Evolutionary conservation across 805 yeast species (phyloP).

Genomic region (Ogataea trehaloabstinens): DNA sequence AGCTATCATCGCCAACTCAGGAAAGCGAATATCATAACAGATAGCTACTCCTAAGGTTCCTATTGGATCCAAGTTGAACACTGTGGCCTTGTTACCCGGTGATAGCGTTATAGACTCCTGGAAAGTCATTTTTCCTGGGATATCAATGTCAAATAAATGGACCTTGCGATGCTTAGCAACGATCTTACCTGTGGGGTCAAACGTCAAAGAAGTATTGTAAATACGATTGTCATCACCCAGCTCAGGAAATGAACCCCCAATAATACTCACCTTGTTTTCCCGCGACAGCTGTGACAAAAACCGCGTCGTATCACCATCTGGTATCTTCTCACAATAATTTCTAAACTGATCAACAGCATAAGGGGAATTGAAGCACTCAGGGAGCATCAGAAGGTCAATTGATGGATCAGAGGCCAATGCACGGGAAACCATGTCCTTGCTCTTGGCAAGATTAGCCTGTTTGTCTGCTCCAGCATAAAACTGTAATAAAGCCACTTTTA

Average conservation of each 20-base stretch:
- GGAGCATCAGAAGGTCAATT: conserved; percentile 77
- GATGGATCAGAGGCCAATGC: conserved; percentile 56
- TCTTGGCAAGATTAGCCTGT: conserved; percentile 69
- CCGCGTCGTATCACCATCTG: conserved; percentile 64
- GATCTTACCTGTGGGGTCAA: conserved; percentile 66
- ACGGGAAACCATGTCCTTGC: conserved; percentile 55
- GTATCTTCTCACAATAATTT: conserved; percentile 85
- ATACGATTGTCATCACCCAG: conserved; percentile 53
- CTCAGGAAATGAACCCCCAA: conserved; percentile 96
- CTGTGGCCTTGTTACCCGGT: conserved; percentile 82
- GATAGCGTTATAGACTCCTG: conserved; percentile 74
- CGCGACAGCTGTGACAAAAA: conserved; percentile 68
- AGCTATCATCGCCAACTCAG: conserved; percentile 71
- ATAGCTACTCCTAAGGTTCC: conserved; percentile 84
- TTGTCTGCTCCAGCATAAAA: conserved; percentile 81
- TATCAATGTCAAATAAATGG: conserved; percentile 89
- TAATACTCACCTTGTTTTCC: conserved; percentile 56
- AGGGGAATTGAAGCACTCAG: conserved; percentile 97
- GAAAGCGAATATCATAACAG: conserved; percentile 79
- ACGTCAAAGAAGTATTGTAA: conserved; percentile 74
- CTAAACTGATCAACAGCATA: conserved; percentile 84
- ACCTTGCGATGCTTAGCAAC: conserved; percentile 89
- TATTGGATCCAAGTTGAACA: conserved; percentile 59
- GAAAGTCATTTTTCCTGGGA: conserved; percentile 87
- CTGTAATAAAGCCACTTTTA: conserved; percentile 84